Percentiles rank a stretch among this genome's conserved stretches.
Conservation (phyloP, 129 eudicot genomes). For the Gnaphalium uliginosum region DNA sequence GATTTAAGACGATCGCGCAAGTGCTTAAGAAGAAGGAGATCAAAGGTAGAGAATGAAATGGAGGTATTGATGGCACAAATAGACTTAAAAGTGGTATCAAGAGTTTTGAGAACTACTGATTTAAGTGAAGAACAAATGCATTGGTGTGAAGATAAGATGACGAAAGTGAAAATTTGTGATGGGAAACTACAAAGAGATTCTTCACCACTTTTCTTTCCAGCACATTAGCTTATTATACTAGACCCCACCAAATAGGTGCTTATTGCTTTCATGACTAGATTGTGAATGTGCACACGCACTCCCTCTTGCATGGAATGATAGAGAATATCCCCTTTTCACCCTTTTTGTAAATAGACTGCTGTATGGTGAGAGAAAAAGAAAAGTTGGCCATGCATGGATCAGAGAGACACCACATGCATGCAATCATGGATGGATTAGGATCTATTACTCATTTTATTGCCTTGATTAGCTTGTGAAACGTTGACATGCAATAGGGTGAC, state of each 20-base stretch:
- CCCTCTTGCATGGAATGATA: constrained; percentile 35
- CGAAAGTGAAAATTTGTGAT: constrained; percentile 63
- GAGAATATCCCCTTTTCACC: constrained; percentile 38
- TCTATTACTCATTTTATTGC: too few species aligned
- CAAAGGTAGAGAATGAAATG: constrained; percentile 55
- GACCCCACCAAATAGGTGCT: constrained; percentile 23
- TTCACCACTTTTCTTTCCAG: constrained; percentile 95
- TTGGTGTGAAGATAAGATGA: constrained; percentile 97
- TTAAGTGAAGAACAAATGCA: constrained; percentile 78
- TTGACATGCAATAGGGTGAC: constrained; percentile 16
- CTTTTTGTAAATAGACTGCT: constrained; percentile 35
- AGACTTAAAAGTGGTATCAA: constrained; percentile 89
- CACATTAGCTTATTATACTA: constrained; percentile 42
- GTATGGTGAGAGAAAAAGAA: constrained; percentile 19
- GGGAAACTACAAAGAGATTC: constrained; percentile 91
- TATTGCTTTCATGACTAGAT: constrained; percentile 78
- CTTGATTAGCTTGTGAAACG: not conserved
- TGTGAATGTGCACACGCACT: constrained; percentile 46
- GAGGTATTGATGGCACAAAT: constrained; percentile 76
- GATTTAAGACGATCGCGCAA: constrained; percentile 55
- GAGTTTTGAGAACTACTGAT: constrained; percentile 79
- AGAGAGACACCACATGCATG: constrained; percentile 41
- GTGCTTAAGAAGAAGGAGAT: constrained; percentile 55
- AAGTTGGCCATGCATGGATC: constrained; percentile 32
- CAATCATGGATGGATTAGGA: constrained; percentile 23